Base-by-base conservation (phyloP, 257 asterid genomes). In the Solanum infundibuliforme region DNA sequence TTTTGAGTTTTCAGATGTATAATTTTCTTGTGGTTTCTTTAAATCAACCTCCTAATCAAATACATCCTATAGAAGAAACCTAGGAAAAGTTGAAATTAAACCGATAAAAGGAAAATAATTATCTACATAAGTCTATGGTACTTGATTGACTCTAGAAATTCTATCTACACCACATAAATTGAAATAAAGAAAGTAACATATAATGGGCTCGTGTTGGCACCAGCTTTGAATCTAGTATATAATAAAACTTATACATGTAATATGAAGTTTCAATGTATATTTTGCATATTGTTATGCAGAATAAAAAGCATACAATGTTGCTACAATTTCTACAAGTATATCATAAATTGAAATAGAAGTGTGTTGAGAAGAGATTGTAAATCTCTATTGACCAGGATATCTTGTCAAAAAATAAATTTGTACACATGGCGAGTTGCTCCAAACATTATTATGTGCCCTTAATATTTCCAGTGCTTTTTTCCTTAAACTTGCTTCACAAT, bases 351-450 rank as follows among this genome's bases (percentile, higher is more conserved):
- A 71, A 32, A 31, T 4, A 72, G 2, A 68, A 1, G 31, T 29
- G 31, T 29, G 31, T 29, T 29, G 31, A 29, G 31, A 29, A 8
- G 21, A 12, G 29, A 46, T 74, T 32, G 43, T 75, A 75, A 7
- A 79, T 23, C 35, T 68, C 60, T 62, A 71, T 46, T 85, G 62
- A n/a, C 93, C 91, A 83, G 92, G 34, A 85, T 89, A 39, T 92
- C 94, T 89, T 1, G 98, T 95, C 16, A 95, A 72, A 73, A 95
- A 93, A 91, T 95, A 96, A 83, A 95, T 84, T 87, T 97, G 98
- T 86, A 97, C 94, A 83, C 99, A 97, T 39, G 98, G 99, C 68
- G 99, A 95, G 81, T 91, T 92, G 25, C 88, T 92, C 99, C 99
- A 97, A 8, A 77, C 93, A 38, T 87, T 90, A 2, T 94, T 91